Conservation (phyloP, 495 filamentous ascomycete genomes). For the Astrothelium macrocarpum region DNA sequence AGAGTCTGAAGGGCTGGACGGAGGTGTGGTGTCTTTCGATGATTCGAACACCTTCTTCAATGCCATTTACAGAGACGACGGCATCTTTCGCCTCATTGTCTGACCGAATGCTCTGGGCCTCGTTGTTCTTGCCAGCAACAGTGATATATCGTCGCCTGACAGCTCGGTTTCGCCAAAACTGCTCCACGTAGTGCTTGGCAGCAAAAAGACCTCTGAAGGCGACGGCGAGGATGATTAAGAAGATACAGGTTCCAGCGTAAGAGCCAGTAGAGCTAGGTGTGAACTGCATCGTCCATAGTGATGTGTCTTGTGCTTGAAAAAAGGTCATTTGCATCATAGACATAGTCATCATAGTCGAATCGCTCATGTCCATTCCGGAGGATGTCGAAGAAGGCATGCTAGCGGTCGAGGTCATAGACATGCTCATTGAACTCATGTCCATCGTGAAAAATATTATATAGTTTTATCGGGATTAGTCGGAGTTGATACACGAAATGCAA, state of each 20-base stretch:
- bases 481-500: too few species aligned
- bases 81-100: slow-evolving; percentile 50
- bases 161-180: slow-evolving; percentile 51
- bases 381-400: slow-evolving; percentile 4
- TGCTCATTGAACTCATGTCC: slow-evolving; percentile 11
- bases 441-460: background rate
- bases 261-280: slow-evolving; percentile 53
- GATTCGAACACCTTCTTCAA: slow-evolving; percentile 65
- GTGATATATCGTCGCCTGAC: slow-evolving; percentile 65
- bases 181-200: slow-evolving; percentile 48
- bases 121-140: slow-evolving; percentile 52
- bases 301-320: slow-evolving; percentile 51
- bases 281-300: slow-evolving; percentile 68
- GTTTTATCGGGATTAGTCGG: background rate
- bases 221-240: slow-evolving; percentile 64
- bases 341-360: slow-evolving; percentile 13
- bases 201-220: slow-evolving; percentile 61
- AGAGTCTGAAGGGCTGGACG: slow-evolving; percentile 63
- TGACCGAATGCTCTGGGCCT: slow-evolving; percentile 39
- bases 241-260: slow-evolving; percentile 83
- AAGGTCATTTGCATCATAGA: slow-evolving; percentile 42
- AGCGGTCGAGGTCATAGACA: slow-evolving; percentile 14
- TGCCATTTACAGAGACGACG: slow-evolving; percentile 53
- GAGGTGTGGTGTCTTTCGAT: slow-evolving; percentile 44
- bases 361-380: slow-evolving; percentile 15